Evolutionary conservation across 371 early-diverging fungal species (phyloP).

Genomic region (Fennellomyces sp.): DNA sequence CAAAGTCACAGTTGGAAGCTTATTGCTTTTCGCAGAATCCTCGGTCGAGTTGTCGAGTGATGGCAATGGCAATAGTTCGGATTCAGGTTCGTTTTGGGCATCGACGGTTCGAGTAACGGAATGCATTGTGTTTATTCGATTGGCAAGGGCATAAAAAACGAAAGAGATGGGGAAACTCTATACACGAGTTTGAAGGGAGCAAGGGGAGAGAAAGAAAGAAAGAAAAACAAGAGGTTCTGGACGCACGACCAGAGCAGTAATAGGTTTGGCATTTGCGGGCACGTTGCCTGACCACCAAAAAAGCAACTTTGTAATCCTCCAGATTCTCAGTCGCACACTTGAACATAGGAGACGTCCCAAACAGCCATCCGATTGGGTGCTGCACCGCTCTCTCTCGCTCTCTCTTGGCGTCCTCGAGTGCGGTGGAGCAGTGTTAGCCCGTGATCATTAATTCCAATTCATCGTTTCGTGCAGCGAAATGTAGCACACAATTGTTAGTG

Average conservation of each 20-base stretch:
- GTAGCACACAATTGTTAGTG: background rate
- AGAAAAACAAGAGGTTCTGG: constrained; percentile 17
- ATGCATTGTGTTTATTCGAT: constrained; percentile 10
- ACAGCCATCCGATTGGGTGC: background rate
- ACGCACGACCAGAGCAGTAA: constrained; percentile 10
- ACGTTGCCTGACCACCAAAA: constrained; percentile 15
- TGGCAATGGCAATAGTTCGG: constrained; percentile 1
- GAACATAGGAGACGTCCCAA: background rate
- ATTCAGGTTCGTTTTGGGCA: constrained; percentile 1
- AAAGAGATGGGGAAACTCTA: constrained; percentile 12
- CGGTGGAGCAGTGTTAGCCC: too few species aligned
- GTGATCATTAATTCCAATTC: too few species aligned
- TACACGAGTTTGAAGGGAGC: too few species aligned
- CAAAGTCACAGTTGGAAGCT: constrained; percentile 11
- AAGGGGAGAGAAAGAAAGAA: constrained; percentile 1
- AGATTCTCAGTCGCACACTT: constrained; percentile 5
- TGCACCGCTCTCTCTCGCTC: too few species aligned
- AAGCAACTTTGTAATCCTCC: constrained; percentile 5
- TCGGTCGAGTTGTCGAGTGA: background rate
- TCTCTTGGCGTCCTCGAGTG: background rate
- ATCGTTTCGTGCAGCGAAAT: background rate
- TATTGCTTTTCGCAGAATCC: background rate
- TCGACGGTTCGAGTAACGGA: background rate
- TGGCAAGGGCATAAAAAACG: constrained; percentile 10
- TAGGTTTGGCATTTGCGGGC: constrained; percentile 11